These are phyloP conservation scores for Alternaria brassicicola DNA, from an alignment of 2,329 filamentous ascomycete species.

Conservation along the genomic window DNA sequence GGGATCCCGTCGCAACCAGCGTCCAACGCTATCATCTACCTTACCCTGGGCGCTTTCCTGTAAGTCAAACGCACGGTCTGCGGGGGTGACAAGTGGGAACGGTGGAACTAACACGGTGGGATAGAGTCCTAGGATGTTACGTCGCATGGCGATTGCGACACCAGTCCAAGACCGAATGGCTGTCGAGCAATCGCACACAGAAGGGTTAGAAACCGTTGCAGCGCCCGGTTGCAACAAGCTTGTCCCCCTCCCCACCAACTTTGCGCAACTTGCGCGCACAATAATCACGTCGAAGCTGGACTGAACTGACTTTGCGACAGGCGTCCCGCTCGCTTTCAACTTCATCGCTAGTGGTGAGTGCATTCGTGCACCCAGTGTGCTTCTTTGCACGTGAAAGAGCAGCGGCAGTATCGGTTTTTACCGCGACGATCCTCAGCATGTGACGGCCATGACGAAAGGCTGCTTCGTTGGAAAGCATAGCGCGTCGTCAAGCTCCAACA, in stretches of 20 bases:
- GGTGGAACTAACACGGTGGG: conserved; percentile 19
- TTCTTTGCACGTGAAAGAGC: conserved; percentile 52
- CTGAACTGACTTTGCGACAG: conserved; percentile 53
- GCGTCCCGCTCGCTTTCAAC: conserved; percentile 80
- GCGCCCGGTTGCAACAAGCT: conserved; percentile 7
- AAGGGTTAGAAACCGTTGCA: conserved; percentile 63
- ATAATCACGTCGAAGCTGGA: not conserved
- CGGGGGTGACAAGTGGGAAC: not conserved
- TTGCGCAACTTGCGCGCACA: conserved; percentile 6
- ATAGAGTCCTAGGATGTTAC: conserved; percentile 66
- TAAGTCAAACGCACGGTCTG: conserved; percentile 48
- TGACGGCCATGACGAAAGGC: not conserved
- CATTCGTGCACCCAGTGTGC: conserved; percentile 42
- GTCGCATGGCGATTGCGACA: conserved; percentile 63
- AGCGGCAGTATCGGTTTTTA: conserved; percentile 67
- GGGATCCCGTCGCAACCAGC: conserved; percentile 75
- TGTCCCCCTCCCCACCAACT: not conserved
- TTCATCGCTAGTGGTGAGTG: conserved; percentile 93
- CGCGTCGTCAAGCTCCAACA: conserved; percentile 23
- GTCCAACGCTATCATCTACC: conserved; percentile 83
- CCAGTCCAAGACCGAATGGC: conserved; percentile 72
- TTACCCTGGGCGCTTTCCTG: conserved; percentile 80
- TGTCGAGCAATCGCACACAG: conserved; percentile 80
- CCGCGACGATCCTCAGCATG: not conserved
- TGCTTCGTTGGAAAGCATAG: conserved; percentile 7